These are phyloP conservation scores for Aspergillus saccharolyticus DNA, from an alignment of 495 filamentous ascomycete species.

Conservation along the genomic window DNA sequence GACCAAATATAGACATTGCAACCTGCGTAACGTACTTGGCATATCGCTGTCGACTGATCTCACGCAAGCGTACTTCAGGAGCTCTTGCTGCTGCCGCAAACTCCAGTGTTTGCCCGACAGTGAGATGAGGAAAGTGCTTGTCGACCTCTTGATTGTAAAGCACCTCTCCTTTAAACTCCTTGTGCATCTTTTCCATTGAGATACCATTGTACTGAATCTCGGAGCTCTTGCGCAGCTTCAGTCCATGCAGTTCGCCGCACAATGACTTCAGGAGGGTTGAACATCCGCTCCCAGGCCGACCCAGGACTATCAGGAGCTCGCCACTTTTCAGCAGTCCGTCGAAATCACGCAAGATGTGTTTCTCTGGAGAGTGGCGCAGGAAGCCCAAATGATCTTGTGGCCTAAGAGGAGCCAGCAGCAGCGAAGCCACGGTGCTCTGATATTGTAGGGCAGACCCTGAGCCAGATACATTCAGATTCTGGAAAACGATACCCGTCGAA, in stretches of 20 bases:
- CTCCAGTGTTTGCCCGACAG: conserved; percentile 60
- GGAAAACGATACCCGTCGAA: conserved; percentile 43
- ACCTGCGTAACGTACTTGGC: conserved; percentile 49
- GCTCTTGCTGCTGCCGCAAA: conserved; percentile 56
- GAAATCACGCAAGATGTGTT: conserved; percentile 39
- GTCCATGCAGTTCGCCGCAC: conserved; percentile 33
- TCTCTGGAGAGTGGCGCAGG: conserved; percentile 24
- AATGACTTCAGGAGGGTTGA: conserved; percentile 42
- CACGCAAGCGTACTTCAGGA: conserved; percentile 39
- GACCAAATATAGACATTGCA: conserved; percentile 57
- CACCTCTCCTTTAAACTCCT: conserved; percentile 59
- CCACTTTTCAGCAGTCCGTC: conserved; percentile 36
- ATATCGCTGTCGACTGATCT: conserved; percentile 37
- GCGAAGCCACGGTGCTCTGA: conserved; percentile 49
- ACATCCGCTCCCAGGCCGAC: conserved; percentile 42
- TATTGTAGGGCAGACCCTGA: conserved; percentile 51
- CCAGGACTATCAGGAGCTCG: conserved; percentile 39
- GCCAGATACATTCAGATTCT: conserved; percentile 51
- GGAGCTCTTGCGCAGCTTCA: conserved; percentile 37
- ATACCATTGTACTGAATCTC: conserved; percentile 51
- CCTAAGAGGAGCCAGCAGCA: conserved; percentile 45
- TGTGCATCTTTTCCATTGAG: conserved; percentile 48
- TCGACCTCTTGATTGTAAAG: conserved; percentile 62
- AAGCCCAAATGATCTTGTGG: conserved; percentile 38
- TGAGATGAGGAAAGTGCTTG: conserved; percentile 61